A percentile compares a stretch with the other conserved stretches of the same genome.
These are phyloP conservation scores for Arabis alpina DNA, from an alignment of 345 rosid genomes.

Conservation along the genomic window DNA sequence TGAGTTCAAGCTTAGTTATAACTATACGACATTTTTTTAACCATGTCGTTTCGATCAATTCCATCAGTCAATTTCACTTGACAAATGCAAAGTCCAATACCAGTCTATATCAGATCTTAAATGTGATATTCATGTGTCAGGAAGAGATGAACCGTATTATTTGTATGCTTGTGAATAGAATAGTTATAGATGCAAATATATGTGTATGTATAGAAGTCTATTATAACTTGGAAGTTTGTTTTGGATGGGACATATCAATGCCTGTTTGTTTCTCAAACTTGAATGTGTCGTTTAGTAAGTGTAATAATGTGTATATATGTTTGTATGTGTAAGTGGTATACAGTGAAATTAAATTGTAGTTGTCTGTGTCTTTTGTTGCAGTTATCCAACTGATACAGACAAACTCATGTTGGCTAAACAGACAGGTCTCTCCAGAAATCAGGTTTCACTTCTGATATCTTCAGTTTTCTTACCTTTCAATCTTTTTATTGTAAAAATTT, in stretches of 20 bases:
- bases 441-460: constrained; percentile 52
- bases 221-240: constrained; percentile 36
- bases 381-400: constrained; percentile 92
- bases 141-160: constrained; percentile 21
- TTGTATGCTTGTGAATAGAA: constrained; percentile 22
- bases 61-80: constrained; percentile 11
- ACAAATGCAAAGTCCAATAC: constrained; percentile 4
- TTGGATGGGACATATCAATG: constrained; percentile 44
- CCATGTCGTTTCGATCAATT: constrained; percentile 12
- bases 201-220: constrained; percentile 19
- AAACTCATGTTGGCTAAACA: constrained; percentile 89
- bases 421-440: constrained; percentile 87
- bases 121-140: constrained; percentile 25
- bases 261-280: constrained; percentile 33
- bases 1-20: constrained; percentile 18
- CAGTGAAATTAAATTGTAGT: constrained; percentile 14
- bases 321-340: neutral
- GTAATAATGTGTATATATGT: constrained; percentile 21
- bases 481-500: neutral
- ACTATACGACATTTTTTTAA: neutral
- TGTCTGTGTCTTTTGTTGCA: constrained; percentile 45
- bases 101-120: constrained; percentile 13
- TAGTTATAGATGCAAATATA: constrained; percentile 27
- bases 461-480: neutral
- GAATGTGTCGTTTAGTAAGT: constrained; percentile 27